Conservation (phyloP, 176 grass and related monocot genomes). For the Pontederia crassipes region DNA sequence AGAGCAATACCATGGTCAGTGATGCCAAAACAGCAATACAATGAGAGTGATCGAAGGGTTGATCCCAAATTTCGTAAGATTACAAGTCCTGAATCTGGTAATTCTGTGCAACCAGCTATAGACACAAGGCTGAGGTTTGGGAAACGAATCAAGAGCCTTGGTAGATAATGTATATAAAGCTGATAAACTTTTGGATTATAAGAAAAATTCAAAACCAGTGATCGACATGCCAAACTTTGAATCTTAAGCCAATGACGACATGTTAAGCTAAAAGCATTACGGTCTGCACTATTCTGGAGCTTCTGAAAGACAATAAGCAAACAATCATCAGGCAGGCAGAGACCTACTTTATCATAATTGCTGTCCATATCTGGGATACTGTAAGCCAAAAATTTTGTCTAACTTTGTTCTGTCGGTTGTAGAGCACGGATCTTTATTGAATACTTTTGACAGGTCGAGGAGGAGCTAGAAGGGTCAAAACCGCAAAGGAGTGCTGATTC, state of each 20-base stretch:
- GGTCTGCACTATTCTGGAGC: slow-evolving; percentile 41
- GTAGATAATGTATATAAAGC: slow-evolving; percentile 42
- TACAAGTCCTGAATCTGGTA: slow-evolving; percentile 46
- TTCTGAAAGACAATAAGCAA: slow-evolving; percentile 56
- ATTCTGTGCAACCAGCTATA: slow-evolving; percentile 38
- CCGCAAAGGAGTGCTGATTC: slow-evolving; percentile 49
- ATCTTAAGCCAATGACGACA: slow-evolving; percentile 72
- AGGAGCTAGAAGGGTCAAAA: slow-evolving; percentile 40
- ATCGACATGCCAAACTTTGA: slow-evolving; percentile 55
- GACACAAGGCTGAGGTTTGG: slow-evolving; percentile 53
- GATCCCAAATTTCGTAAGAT: slow-evolving; percentile 35
- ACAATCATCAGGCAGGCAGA: slow-evolving; percentile 57
- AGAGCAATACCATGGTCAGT: slow-evolving; percentile 51
- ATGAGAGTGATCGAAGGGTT: slow-evolving; percentile 53
- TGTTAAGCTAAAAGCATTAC: slow-evolving; percentile 75
- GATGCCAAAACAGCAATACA: slow-evolving; percentile 72
- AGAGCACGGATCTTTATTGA: slow-evolving; percentile 57
- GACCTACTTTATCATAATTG: slow-evolving; percentile 16
- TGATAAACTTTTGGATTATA: slow-evolving; percentile 51
- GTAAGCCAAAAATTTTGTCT: slow-evolving; percentile 18
- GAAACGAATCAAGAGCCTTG: slow-evolving; percentile 44
- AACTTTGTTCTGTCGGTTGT: slow-evolving; percentile 28
- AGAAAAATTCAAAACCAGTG: slow-evolving; percentile 48
- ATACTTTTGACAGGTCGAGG: slow-evolving; percentile 40
- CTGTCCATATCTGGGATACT: slow-evolving; percentile 29